Base-by-base conservation (phyloP, 257 asterid species). In the Nicotiana tabacum region DNA sequence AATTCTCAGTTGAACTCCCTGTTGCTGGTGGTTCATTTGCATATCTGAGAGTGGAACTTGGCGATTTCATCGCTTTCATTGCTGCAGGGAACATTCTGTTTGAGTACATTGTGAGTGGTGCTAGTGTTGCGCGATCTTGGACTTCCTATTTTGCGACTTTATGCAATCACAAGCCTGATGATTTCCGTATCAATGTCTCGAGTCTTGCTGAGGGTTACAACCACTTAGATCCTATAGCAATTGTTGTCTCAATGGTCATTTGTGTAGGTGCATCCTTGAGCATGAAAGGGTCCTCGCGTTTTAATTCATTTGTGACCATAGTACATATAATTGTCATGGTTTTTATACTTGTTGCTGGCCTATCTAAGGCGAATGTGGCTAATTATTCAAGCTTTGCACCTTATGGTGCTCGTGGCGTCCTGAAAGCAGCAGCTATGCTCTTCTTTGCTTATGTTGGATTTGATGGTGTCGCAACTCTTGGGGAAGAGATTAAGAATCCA, bases 1-100 rank as follows among this genome's bases (percentile, higher is more conserved):
- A 87, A 77, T 87, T 87, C 55, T 83, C 88, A 4, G 86, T 85
- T 16, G 88, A 87, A 58, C 76, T 87, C 21, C 90, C 90, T 3
- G 90, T 87, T 0, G 90, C 90, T 58, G 90, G 89, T 65, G 89
- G 89, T 6, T 84, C 89, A 9, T 87, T 87, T 77, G 88, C 89
- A 11, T 87, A 87, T 77, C 82, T 87, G 57, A 84, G 88, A 58
- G 88, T 87, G 21, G 88, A 87, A 30, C 83, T 87, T 1, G 90
- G 90, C 24, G 88, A 87, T 61, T 84, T 87, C 32, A 79, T 85
- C 2, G 86, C 89, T 62, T 87, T 82, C 55, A 80, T 87, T 7
- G 88, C 89, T 27, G 88, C 88, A 32, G 90, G 86, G 82, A 87
- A 87, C 69, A 87, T 87, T 55, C 80, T 87, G 55, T 86, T 87